phyloP scores from a whole-genome alignment of 1,284 basidiomycete species.

The Trichosporon sp. region DNA sequence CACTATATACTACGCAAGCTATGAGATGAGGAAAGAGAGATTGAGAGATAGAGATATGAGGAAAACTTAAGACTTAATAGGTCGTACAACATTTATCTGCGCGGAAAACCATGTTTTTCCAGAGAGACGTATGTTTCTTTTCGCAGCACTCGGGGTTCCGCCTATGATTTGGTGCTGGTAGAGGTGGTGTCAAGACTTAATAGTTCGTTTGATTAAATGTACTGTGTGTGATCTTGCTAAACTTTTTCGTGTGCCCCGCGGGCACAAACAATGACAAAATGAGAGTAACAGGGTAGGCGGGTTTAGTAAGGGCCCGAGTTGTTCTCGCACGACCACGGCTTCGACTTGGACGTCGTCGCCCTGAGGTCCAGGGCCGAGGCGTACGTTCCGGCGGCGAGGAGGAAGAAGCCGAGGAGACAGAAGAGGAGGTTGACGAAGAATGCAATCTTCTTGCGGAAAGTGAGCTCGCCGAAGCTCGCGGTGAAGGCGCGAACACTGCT shows the following conservation, averaged over 20 bases:
- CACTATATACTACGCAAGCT: not conserved
- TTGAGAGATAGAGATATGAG: not conserved
- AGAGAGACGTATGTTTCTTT: not conserved
- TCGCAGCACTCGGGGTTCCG: not conserved
- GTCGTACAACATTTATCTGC: not conserved
- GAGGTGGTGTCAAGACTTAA: not conserved
- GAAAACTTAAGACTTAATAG: not conserved
- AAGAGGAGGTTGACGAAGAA: slow-evolving; percentile 15
- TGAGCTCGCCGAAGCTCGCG: not conserved
- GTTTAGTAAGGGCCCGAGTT: slow-evolving; percentile 8
- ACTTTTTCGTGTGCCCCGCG: no score
- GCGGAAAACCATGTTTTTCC: not conserved
- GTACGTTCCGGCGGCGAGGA: slow-evolving; percentile 33
- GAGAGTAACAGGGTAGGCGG: not conserved
- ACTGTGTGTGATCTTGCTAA: no score
- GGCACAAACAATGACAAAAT: not conserved
- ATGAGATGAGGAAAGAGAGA: not conserved
- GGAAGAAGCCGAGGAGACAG: slow-evolving; percentile 28
- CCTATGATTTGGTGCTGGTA: not conserved
- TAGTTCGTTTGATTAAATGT: no score
- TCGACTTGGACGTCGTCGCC: not conserved
- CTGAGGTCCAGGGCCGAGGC: slow-evolving; percentile 22
- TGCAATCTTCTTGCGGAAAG: not conserved
- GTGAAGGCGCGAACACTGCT: no score
- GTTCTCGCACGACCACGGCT: slow-evolving; percentile 13